Base-by-base conservation (phyloP, 23 red algal genomes). In the Cyanidium caldarium region DNA sequence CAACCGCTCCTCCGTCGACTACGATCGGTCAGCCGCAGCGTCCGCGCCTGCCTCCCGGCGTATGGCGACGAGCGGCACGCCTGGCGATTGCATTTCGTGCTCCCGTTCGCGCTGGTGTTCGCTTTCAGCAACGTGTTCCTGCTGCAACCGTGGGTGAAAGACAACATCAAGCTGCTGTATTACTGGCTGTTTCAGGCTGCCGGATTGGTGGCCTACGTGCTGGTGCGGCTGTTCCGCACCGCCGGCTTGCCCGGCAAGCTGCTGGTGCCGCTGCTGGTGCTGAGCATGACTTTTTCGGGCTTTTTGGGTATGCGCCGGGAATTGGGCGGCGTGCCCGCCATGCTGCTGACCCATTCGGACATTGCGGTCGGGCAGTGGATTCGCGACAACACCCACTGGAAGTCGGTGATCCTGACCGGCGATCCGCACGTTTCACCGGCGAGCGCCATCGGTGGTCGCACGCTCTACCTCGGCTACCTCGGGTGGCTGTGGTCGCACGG, bases 151-250 rank as follows among this genome's bases (percentile, higher is more conserved):
- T 61, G 51, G 51, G 51, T 61, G 10, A 61, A 61, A 28, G 51
- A 61, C 31, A 61, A 61, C 51, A 28, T 61, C 23, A 61, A 61
- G 51, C 51, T 61, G 7, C n/a, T 61, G 51, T 61, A 61, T 61
- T 10, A 28, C 21, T 61, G 51, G 51, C 51, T 61, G 10, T 61
- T 61, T 61, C 51, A 61, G 51, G 51, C 51, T 28, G 10, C 51
- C 7, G 51, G 51, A 28, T 10, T 61, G 10, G 51, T 28, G 7
- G 10, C 10, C 10, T 61, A 61, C 21, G 7, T 61, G 51, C 10
- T 61, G 51, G 51, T 61, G 51, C 51, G 51, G 7, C 21, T 61
- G 21, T 61, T 16, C n/a, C 51, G 51, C n/a, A 16, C n/a, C 23
- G 51, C n/a, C 7, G 51, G 51, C 7, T 28, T 25, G 7, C 51